Base-by-base conservation (phyloP, 306 rosid species). In the Myrica gale region DNA sequence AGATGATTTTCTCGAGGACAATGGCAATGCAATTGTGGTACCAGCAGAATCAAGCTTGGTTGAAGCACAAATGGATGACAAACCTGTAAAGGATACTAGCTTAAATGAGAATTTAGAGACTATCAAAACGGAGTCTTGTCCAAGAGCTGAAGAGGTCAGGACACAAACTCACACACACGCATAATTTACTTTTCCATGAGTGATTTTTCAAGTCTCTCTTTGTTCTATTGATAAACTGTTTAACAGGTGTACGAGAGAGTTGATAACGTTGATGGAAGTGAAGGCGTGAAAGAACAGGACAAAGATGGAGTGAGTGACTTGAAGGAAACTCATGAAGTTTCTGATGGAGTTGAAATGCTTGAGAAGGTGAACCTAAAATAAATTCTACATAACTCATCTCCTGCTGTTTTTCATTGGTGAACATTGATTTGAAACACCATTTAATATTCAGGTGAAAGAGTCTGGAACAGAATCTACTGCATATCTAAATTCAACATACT, bases 171-270 rank as follows among this genome's bases (percentile, higher is more conserved):
- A n/a, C 7, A 62, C 19, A 62, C 43, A 6, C 21, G 32, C 69
- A 51, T 67, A 67, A 54, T 45, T 44, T 68, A 11, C 60, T 23
- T 16, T 76, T 55, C 48, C 57, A 68, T 43, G 19, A 61, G 44
- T 13, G 46, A 54, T 46, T 55, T 58, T 52, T 41, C 13, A 15
- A 82, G 37, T 47, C 44, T 56, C 10, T 16, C 19, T 62, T 61
- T 37, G 57, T 50, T 71, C 47, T 71, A 10, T 23, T 45, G 32
- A 62, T 73, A 55, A 41, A 12, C 21, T n/a, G 26, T 54, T 76
- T 50, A 57, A 76, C 74, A 79, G 87, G 81, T 67, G n/a, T 68
- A 61, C 15, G 72, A 76, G 19, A 71, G 12, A 42, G 20, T 55
- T 15, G 63, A 56, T 21, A 71, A 62, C 51, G 68, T 43, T 23